A percentile compares a stretch with the other conserved stretches of the same genome.
Evolutionary conservation across 805 yeast genomes (phyloP).

Genomic region (Schizosaccharomyces osmophilus): DNA sequence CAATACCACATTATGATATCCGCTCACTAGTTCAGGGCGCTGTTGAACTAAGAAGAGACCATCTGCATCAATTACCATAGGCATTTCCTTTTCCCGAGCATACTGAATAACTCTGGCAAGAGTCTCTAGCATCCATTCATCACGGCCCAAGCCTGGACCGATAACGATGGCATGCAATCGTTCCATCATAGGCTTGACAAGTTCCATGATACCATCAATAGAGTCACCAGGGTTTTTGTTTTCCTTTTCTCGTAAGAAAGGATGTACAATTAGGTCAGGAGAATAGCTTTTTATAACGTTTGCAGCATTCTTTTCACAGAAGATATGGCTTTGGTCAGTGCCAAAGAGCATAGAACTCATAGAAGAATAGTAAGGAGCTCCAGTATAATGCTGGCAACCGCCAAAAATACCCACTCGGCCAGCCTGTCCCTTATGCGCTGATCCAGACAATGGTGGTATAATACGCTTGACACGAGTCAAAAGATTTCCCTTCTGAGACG

Average conservation of each 20-base stretch:
- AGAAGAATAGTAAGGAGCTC: constrained; percentile 84
- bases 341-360: constrained; percentile 69
- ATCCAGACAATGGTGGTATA: constrained; percentile 51
- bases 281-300: constrained; percentile 63
- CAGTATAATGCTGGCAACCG: constrained; percentile 88
- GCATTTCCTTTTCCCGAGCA: constrained; percentile 31
- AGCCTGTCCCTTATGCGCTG: constrained; percentile 73
- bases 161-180: constrained; percentile 62
- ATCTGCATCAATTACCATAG: constrained; percentile 78
- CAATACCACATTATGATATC: constrained; percentile 35
- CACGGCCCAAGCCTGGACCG: constrained; percentile 91
- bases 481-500: constrained; percentile 18
- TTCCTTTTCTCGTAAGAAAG: constrained; percentile 37
- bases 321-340: constrained; percentile 65
- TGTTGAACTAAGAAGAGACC: constrained; percentile 44
- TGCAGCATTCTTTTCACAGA: constrained; percentile 66
- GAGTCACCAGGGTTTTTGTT: constrained; percentile 8
- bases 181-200: constrained; percentile 26
- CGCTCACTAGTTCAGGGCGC: constrained; percentile 29
- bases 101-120: constrained; percentile 33
- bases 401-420: constrained; percentile 76
- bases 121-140: constrained; percentile 35
- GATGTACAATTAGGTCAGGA: constrained; percentile 92
- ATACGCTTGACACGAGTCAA: constrained; percentile 26
- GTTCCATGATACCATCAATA: constrained; percentile 8